Evolutionary conservation across 176 grass and related monocot species (phyloP), one percentile per base, ranked within the genome.

Genomic region (Bonia amplexicaulis): DNA sequence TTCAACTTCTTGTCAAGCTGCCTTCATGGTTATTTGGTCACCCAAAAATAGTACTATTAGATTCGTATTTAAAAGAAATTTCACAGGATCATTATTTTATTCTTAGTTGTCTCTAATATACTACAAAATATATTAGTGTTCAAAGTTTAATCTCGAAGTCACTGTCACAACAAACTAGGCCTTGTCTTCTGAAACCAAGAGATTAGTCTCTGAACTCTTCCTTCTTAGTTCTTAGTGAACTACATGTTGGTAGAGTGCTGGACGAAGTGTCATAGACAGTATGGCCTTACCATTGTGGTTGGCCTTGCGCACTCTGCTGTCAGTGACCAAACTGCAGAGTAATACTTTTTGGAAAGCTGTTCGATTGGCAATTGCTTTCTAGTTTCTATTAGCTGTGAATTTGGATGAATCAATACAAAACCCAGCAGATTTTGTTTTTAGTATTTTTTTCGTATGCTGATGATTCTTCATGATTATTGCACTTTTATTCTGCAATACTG

Each of bases 401-500:
- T 77, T 71, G 73, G 22, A 40, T 13, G 3, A 70, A 23, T 55
- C 8, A 23, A 69, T 67, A 57, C 37, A 46, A 57, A 80, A 44
- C 26, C 37, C 10, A 53, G 15, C 7, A 66, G 2, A 80, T 51
- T 26, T 79, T 80, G 25, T 69, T 58, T 29, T 29, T 31, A 31
- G 33, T 14, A 47, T 47, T 23, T 14, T 19, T 13, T 49, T 58
- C 8, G 3, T 4, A 19, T 11, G 11, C 7, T 39, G 12, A 11
- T 39, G 12, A 35, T 42, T 47, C 9, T 71, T 23, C 9, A 29
- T 72, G 27, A 76, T 69, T 40, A 61, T 27, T 6, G 8, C 22
- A 48, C 68, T 26, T 71, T 71, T 78, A 22, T 71, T 88, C n/a
- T 25, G 22, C 74, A 88, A 31, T 76, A 11, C 9, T 67, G 35